Evolutionary conservation across 768 basidiomycete species (phyloP).

Genomic region (Trametes cinnabarina): DNA sequence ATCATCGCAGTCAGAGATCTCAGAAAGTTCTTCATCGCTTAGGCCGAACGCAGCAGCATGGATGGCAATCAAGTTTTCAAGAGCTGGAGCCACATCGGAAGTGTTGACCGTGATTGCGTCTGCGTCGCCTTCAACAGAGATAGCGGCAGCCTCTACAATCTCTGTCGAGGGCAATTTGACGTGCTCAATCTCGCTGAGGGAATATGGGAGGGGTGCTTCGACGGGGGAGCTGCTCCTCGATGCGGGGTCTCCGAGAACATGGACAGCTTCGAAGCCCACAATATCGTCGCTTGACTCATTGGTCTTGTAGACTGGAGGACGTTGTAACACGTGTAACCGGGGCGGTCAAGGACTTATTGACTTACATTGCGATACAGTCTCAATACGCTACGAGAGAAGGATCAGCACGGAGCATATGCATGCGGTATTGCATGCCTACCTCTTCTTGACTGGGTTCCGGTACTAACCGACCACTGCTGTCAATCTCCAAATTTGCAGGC

Average conservation of each 20-base stretch:
- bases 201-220: no score
- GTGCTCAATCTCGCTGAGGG: no score
- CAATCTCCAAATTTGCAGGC: conserved; percentile 23
- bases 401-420: not conserved
- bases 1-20: conserved; percentile 20
- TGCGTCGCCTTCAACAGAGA: no score
- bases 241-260: not conserved
- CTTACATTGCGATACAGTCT: conserved; percentile 27
- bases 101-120: no score
- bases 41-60: conserved; percentile 23
- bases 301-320: conserved; percentile 27
- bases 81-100: conserved; percentile 15
- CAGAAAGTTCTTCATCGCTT: conserved; percentile 28
- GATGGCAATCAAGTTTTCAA: conserved; percentile 17
- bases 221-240: no score
- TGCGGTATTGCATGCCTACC: conserved; percentile 4
- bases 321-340: no score
- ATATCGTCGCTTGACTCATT: conserved; percentile 26
- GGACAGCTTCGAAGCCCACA: not conserved
- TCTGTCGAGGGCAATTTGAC: no score
- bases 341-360: not conserved
- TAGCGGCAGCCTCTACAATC: no score
- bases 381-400: conserved; percentile 13
- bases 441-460: conserved; percentile 18
- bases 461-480: conserved; percentile 20